Conservation (phyloP, 2,329 filamentous ascomycete species). For the Penicillium sp. region DNA sequence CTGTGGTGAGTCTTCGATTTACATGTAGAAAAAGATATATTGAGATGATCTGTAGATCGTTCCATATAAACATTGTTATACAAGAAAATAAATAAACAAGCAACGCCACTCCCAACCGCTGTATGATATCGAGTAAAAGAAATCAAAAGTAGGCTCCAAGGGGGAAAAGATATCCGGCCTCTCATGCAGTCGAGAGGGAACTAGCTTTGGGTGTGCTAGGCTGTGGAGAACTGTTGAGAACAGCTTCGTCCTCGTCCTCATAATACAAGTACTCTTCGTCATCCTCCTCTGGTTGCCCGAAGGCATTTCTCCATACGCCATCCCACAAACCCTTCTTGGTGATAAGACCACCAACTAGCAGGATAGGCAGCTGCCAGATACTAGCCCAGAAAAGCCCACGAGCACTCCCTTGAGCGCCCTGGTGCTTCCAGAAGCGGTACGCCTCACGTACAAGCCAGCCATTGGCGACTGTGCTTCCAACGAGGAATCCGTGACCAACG, state of each 20-base stretch:
- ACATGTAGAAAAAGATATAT: background rate
- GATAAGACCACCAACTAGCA: constrained; percentile 83
- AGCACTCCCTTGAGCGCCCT: constrained; percentile 75
- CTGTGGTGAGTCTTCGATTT: too few relatives aligned
- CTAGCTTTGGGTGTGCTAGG: background rate
- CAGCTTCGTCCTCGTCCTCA: constrained; percentile 47
- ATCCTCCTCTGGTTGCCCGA: constrained; percentile 56
- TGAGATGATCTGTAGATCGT: background rate
- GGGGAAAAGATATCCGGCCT: background rate
- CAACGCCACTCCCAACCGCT: constrained; percentile 24
- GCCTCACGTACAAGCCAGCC: constrained; percentile 79
- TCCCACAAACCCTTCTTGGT: constrained; percentile 93
- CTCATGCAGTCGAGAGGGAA: constrained; percentile 19
- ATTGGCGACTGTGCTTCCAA: constrained; percentile 77
- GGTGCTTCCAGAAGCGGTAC: constrained; percentile 70
- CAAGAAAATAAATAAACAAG: constrained; percentile 10
- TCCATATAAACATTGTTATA: constrained; percentile 21
- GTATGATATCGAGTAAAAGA: constrained; percentile 16
- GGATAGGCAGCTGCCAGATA: constrained; percentile 87
- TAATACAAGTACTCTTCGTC: constrained; percentile 54
- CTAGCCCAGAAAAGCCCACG: constrained; percentile 92
- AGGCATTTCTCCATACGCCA: constrained; percentile 67
- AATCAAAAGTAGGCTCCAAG: constrained; percentile 2
- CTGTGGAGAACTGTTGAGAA: constrained; percentile 5
- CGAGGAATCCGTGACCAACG: constrained; percentile 79